Evolutionary conservation across 306 rosid species (phyloP).

Genomic region (Lupinus albus): DNA sequence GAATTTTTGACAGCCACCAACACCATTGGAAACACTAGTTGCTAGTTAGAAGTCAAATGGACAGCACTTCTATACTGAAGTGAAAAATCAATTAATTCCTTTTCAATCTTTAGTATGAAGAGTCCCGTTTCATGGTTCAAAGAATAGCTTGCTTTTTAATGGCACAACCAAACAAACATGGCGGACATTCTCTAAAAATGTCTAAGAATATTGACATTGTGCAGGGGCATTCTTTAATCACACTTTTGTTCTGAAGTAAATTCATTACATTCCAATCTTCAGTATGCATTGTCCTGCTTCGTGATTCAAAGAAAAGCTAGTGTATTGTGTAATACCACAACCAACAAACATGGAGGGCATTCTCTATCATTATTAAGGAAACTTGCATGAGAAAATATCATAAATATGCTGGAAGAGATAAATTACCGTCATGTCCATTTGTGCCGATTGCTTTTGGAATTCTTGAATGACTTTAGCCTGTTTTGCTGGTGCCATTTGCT

Average conservation of each 20-base stretch:
- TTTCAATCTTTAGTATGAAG: conserved; percentile 13
- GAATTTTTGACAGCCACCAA: background rate
- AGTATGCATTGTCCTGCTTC: no score
- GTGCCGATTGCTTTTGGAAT: conserved; percentile 93
- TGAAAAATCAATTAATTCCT: background rate
- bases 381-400: conserved; percentile 22
- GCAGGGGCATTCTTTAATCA: no score
- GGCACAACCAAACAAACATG: conserved; percentile 1
- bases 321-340: no score
- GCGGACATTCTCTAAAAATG: background rate
- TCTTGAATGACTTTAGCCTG: conserved; percentile 86
- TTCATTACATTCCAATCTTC: no score
- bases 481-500: conserved; percentile 98
- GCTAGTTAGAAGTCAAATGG: no score
- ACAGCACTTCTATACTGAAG: no score
- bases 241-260: no score
- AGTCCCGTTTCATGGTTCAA: conserved; percentile 5
- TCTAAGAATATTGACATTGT: conserved; percentile 9
- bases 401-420: conserved; percentile 26
- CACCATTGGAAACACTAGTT: conserved; percentile 5
- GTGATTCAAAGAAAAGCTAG: no score
- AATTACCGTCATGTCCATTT: conserved; percentile 95
- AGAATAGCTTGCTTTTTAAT: background rate
- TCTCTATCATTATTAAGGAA: conserved; percentile 21
- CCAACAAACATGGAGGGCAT: no score